Conservation (phyloP, 768 basidiomycete genomes). For the Amanita thiersii region DNA sequence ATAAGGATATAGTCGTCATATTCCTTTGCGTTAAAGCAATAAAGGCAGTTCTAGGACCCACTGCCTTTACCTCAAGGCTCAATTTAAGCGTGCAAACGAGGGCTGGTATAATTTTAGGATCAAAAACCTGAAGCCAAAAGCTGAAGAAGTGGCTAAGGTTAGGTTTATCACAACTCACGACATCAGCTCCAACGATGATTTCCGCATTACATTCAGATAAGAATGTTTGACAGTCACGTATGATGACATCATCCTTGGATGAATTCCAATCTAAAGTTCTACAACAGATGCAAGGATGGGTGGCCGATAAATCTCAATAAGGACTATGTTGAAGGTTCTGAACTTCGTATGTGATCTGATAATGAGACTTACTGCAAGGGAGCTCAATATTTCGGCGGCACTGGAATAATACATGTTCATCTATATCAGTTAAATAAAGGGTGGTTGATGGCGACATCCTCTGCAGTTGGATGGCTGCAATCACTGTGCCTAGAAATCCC, state of each 20-base stretch:
- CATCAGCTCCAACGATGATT: constrained; percentile 65
- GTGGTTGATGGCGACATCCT: constrained; percentile 4
- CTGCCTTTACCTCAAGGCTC: constrained; percentile 23
- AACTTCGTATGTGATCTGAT: background rate
- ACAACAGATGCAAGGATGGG: constrained; percentile 36
- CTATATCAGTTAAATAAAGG: constrained; percentile 56
- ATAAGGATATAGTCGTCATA: constrained; percentile 37
- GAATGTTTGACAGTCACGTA: constrained; percentile 18
- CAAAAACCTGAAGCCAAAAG: constrained; percentile 46
- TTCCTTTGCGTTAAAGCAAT: constrained; percentile 55
- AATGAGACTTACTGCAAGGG: constrained; percentile 55
- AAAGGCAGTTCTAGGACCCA: constrained; percentile 21
- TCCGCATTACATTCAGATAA: constrained; percentile 41
- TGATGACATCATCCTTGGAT: constrained; percentile 30
- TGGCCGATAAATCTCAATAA: constrained; percentile 45
- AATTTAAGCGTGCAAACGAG: constrained; percentile 43
- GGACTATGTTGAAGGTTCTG: background rate
- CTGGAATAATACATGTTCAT: constrained; percentile 51
- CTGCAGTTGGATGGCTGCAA: constrained; percentile 45
- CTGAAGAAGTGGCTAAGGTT: background rate
- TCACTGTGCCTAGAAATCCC: constrained; percentile 66
- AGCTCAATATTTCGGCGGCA: constrained; percentile 55
- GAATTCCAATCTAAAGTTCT: constrained; percentile 60
- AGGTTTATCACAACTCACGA: constrained; percentile 34
- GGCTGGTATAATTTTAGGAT: constrained; percentile 51